Evolutionary conservation across 23 red algal genomes (phyloP).

Genomic region (Gracilaria domingensis): DNA sequence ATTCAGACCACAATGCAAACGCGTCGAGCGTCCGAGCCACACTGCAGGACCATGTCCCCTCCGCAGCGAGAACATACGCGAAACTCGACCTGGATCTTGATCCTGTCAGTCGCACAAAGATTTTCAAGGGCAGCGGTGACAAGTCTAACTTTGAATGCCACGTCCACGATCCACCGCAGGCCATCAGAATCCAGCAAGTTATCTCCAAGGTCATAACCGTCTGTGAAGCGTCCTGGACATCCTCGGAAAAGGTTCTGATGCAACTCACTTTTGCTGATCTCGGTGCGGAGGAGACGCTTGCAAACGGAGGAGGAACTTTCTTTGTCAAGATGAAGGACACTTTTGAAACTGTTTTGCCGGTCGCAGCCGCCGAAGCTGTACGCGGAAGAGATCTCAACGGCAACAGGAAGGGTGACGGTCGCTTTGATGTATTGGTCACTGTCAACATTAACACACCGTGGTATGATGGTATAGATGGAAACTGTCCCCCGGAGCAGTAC

Average conservation of each 20-base stretch:
- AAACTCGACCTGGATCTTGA: neutral
- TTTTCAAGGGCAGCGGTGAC: slow-evolving; percentile 12
- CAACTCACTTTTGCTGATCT: slow-evolving; percentile 18
- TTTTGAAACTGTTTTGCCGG: slow-evolving; percentile 56
- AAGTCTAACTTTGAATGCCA: slow-evolving; percentile 53
- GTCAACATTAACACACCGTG: slow-evolving; percentile 54
- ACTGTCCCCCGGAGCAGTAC: neutral
- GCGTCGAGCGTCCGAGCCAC: neutral
- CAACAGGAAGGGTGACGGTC: slow-evolving; percentile 47
- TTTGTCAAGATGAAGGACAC: slow-evolving; percentile 53
- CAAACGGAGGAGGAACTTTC: slow-evolving; percentile 57
- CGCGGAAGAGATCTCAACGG: slow-evolving; percentile 55
- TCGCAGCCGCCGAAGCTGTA: slow-evolving; percentile 58
- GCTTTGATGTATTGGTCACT: slow-evolving; percentile 63
- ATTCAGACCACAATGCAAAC: neutral
- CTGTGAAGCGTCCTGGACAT: slow-evolving; percentile 15
- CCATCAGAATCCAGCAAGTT: neutral
- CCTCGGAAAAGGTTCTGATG: slow-evolving; percentile 14
- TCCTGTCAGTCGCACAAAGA: neutral
- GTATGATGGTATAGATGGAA: slow-evolving; percentile 65
- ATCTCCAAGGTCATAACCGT: slow-evolving; percentile 8
- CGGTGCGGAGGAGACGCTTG: slow-evolving; percentile 16
- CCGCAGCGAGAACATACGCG: neutral
- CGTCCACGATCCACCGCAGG: slow-evolving; percentile 16
- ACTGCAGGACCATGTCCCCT: neutral